Evolutionary conservation across 805 yeast genomes (phyloP).

Genomic region (Metschnikowia bowlesiae): DNA sequence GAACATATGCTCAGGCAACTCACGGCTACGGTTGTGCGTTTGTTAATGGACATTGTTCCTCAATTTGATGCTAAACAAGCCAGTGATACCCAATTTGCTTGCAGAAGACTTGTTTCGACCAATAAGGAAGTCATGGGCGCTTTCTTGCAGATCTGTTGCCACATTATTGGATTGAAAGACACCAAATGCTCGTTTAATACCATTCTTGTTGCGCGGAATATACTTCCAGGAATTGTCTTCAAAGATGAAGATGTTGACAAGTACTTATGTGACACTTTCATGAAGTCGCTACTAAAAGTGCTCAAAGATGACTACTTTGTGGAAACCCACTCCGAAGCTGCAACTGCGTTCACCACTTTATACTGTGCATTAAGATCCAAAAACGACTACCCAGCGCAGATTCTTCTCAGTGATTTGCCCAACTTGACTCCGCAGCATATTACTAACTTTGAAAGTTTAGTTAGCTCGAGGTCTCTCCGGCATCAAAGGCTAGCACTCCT

Average conservation of each 20-base stretch:
- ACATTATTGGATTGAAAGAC: conserved; percentile 77
- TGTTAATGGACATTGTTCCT: conserved; percentile 82
- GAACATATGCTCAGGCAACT: conserved; percentile 90
- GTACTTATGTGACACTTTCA: conserved; percentile 58
- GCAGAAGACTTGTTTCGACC: conserved; percentile 61
- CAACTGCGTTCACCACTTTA: conserved; percentile 77
- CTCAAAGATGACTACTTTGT: conserved; percentile 70
- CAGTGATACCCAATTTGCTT: conserved; percentile 57
- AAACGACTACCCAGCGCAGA: conserved; percentile 63
- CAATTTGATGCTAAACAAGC: conserved; percentile 57
- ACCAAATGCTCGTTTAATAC: conserved; percentile 91
- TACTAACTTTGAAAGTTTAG: conserved; percentile 57
- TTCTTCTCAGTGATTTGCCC: conserved; percentile 51
- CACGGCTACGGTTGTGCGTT: conserved; percentile 84
- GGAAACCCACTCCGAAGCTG: conserved; percentile 89
- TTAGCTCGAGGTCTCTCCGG: conserved; percentile 61
- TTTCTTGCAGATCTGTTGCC: conserved; percentile 67
- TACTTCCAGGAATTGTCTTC: conserved; percentile 63
- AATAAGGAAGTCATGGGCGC: conserved; percentile 71
- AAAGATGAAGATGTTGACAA: conserved; percentile 73
- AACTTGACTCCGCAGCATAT: conserved; percentile 54
- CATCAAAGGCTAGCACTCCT: conserved; percentile 78
- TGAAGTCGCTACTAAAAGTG: conserved; percentile 64
- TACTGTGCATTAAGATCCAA: conserved; percentile 70
- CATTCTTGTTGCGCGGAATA: conserved; percentile 69